A percentile compares a stretch with the other conserved stretches of the same genome.
Evolutionary conservation across 352 stramenopile genomes (phyloP).

Genomic region (Phytophthora sojae): DNA sequence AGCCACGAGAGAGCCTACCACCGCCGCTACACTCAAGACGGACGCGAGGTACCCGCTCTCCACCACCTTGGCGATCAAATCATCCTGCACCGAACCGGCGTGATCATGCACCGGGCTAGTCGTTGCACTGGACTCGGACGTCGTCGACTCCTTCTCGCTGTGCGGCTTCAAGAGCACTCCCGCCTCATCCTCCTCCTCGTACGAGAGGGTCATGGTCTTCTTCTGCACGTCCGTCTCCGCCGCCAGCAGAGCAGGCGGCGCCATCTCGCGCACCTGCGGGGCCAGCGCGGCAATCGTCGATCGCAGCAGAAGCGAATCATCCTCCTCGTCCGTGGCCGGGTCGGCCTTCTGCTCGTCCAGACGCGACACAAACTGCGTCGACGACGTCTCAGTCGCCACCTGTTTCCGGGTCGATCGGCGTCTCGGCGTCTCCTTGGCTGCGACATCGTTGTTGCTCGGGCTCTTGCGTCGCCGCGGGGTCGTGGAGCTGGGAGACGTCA

Average conservation of each 20-base stretch:
- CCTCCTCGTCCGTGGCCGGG: constrained; percentile 47
- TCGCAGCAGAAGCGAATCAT: constrained; percentile 57
- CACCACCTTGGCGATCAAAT: constrained; percentile 57
- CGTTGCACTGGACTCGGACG: constrained; percentile 15
- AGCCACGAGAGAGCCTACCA: constrained; percentile 71
- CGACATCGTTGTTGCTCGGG: constrained; percentile 17
- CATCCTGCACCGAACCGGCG: constrained; percentile 12
- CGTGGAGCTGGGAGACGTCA: constrained; percentile 7
- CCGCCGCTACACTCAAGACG: constrained; percentile 71
- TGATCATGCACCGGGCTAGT: constrained; percentile 18
- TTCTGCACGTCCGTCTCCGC: constrained; percentile 30
- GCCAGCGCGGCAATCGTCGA: constrained; percentile 56
- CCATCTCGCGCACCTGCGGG: constrained; percentile 39
- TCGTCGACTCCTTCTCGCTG: constrained; percentile 8
- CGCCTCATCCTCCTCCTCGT: constrained; percentile 57
- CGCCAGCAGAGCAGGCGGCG: constrained; percentile 9
- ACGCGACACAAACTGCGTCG: constrained; percentile 44
- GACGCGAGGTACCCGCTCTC: constrained; percentile 71
- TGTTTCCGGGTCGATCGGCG: constrained; percentile 32
- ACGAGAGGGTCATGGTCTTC: constrained; percentile 56
- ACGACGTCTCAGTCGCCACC: constrained; percentile 29
- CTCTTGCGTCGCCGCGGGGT: constrained; percentile 30
- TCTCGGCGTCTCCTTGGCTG: constrained; percentile 21
- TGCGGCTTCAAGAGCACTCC: constrained; percentile 36
- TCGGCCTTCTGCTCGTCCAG: constrained; percentile 44